A percentile compares a stretch with the other conserved stretches of the same genome.
Evolutionary conservation across 148 eudicot species (phyloP).

Genomic region (Diospyros lotus): DNA sequence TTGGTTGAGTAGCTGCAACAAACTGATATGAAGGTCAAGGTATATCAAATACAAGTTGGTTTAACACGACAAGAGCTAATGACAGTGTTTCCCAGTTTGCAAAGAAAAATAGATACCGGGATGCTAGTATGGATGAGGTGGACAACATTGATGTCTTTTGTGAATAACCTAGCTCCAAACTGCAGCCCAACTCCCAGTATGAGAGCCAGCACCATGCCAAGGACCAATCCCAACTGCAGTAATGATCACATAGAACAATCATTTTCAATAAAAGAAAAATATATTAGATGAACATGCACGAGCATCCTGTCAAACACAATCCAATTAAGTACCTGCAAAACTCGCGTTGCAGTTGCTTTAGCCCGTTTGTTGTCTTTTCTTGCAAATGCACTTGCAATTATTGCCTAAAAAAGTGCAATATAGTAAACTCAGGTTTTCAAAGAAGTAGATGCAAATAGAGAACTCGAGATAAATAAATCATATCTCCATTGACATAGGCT

Average conservation of each 20-base stretch:
- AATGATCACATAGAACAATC: no score
- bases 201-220: constrained; percentile 46
- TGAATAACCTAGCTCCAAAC: constrained; percentile 57
- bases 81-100: background rate
- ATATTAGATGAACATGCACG: background rate
- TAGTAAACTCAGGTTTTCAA: background rate
- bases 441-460: background rate
- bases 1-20: constrained; percentile 77
- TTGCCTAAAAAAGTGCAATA: constrained; percentile 29
- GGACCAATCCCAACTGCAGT: constrained; percentile 62
- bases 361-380: constrained; percentile 46
- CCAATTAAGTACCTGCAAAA: constrained; percentile 41
- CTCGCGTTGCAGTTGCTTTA: constrained; percentile 46
- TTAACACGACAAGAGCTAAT: background rate
- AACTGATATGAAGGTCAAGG: constrained; percentile 33
- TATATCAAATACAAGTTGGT: background rate
- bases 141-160: constrained; percentile 52
- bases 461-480: background rate
- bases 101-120: constrained; percentile 45
- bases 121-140: constrained; percentile 55
- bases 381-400: constrained; percentile 68
- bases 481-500: no score
- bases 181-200: constrained; percentile 56
- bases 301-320: background rate
- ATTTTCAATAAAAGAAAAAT: background rate